These are phyloP conservation scores for Cryptococcus sp. DNA, from an alignment of 1,284 basidiomycete species.

Conservation along the genomic window DNA sequence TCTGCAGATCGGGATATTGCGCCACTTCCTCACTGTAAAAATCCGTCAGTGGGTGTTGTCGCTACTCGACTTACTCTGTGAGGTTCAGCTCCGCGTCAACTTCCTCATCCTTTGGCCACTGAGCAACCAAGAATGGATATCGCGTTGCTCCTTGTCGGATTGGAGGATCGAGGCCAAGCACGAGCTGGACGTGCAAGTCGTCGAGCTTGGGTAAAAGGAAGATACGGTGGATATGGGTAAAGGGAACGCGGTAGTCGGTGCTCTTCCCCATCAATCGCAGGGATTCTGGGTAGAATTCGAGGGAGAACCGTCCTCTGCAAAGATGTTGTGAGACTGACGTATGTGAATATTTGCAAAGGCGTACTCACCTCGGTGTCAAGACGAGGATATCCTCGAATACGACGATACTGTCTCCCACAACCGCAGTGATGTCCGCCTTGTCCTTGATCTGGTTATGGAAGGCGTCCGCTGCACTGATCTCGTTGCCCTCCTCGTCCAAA, in stretches of 20 bases:
- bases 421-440: slow-evolving; percentile 91
- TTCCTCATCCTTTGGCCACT: slow-evolving; percentile 95
- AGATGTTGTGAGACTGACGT: not conserved
- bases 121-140: slow-evolving; percentile 97
- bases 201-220: slow-evolving; percentile 94
- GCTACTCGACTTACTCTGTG: slow-evolving; percentile 66
- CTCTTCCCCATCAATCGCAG: slow-evolving; percentile 94
- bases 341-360: not conserved
- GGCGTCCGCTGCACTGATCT: slow-evolving; percentile 83
- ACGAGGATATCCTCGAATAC: slow-evolving; percentile 98
- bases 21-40: slow-evolving; percentile 49
- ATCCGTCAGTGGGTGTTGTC: not conserved
- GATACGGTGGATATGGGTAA: slow-evolving; percentile 81
- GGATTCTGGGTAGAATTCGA: slow-evolving; percentile 97
- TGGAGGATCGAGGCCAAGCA: slow-evolving; percentile 84
- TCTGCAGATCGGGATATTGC: slow-evolving; percentile 58
- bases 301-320: slow-evolving; percentile 84
- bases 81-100: slow-evolving; percentile 95
- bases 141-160: slow-evolving; percentile 98
- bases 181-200: slow-evolving; percentile 93
- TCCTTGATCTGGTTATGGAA: slow-evolving; percentile 98
- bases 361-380: slow-evolving; percentile 71
- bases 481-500: slow-evolving; percentile 56
- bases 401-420: slow-evolving; percentile 87
- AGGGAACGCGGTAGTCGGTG: slow-evolving; percentile 98